Percentiles rank a stretch among this genome's conserved stretches.
phyloP scores from a whole-genome alignment of 2,329 filamentous ascomycete genomes.

The Hymenoscyphus linearis region DNA sequence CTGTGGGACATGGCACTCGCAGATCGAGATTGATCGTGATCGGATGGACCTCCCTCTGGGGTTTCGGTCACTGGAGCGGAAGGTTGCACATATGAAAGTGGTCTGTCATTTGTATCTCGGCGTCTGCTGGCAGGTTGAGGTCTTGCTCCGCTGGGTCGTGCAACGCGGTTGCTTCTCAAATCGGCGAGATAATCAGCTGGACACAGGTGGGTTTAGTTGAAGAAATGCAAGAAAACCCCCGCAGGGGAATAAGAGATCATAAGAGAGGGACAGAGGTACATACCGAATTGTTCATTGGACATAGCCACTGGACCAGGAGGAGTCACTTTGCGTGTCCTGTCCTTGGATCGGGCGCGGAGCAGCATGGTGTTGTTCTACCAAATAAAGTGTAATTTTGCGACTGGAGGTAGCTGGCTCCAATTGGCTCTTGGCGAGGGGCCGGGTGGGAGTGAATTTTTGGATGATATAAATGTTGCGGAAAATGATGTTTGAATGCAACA shows the following conservation, averaged over 20 bases:
- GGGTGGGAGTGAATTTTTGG: not conserved
- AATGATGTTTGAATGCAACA: not conserved
- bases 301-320: conserved; percentile 60
- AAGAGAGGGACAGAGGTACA: conserved; percentile 22
- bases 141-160: conserved; percentile 65
- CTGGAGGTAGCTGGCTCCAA: not conserved
- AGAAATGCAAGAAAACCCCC: not conserved
- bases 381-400: not conserved
- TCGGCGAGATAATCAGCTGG: conserved; percentile 66
- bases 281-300: conserved; percentile 64
- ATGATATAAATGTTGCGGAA: not conserved
- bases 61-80: conserved; percentile 8
- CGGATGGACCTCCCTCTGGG: conserved; percentile 16
- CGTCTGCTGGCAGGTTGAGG: conserved; percentile 47
- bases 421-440: not conserved
- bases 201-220: conserved; percentile 2
- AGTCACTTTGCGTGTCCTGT: conserved; percentile 47
- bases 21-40: conserved; percentile 21
- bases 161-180: conserved; percentile 61
- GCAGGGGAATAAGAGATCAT: not conserved
- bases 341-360: conserved; percentile 30
- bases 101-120: conserved; percentile 19
- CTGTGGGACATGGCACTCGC: conserved; percentile 27
- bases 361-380: conserved; percentile 21
- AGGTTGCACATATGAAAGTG: conserved; percentile 5